Evolutionary conservation across 495 filamentous ascomycete genomes (phyloP).

Genomic region (Talaromyces adpressus): DNA sequence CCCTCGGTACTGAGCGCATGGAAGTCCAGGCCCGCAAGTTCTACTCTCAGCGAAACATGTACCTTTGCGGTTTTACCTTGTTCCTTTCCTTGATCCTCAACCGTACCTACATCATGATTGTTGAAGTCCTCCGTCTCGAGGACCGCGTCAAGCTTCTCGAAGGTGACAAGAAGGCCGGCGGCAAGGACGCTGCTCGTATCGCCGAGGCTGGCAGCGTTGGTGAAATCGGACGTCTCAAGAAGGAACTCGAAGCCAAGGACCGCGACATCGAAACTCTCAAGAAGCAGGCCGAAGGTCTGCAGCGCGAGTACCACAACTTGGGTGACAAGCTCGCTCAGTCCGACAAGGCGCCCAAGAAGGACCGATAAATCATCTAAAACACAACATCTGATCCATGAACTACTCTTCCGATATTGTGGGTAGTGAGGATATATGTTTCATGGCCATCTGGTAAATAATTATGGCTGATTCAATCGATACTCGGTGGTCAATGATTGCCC

Average conservation of each 20-base stretch:
- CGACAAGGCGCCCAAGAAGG: conserved; percentile 57
- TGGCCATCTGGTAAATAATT: neutral
- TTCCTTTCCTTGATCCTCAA: conserved; percentile 99
- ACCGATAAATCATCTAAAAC: conserved; percentile 38
- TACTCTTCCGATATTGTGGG: neutral
- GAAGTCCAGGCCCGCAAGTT: conserved; percentile 99
- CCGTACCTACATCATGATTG: conserved; percentile 96
- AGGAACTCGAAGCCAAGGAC: conserved; percentile 61
- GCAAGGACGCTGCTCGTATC: conserved; percentile 60
- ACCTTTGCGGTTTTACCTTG: conserved; percentile 97
- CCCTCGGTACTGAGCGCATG: conserved; percentile 84
- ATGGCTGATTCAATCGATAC: neutral
- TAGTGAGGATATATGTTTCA: neutral
- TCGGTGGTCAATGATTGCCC: neutral
- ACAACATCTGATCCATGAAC: neutral
- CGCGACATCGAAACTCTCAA: conserved; percentile 72
- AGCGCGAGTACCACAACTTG: conserved; percentile 73
- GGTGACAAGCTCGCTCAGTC: conserved; percentile 64
- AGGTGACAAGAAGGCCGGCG: conserved; percentile 63
- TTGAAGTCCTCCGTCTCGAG: conserved; percentile 88
- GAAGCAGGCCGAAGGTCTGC: conserved; percentile 74
- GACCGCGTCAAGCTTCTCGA: conserved; percentile 84
- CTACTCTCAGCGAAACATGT: conserved; percentile 99
- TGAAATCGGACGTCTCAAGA: conserved; percentile 64
- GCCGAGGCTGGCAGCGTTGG: conserved; percentile 61